Conservation (phyloP, 2,329 filamentous ascomycete species). For the Chaetomium olivaceum region DNA sequence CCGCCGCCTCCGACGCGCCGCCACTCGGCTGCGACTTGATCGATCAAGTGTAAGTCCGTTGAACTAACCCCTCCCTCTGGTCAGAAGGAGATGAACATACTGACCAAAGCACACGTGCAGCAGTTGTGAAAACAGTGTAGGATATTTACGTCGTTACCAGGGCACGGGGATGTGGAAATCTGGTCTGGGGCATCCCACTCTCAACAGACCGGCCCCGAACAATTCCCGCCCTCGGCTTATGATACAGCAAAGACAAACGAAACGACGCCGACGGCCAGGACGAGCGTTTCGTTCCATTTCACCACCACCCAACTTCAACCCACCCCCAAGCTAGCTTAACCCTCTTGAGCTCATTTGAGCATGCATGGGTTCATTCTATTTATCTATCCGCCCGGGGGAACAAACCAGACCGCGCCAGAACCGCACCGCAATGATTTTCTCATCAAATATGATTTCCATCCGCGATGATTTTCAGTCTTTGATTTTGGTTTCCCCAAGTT, state of each 20-base stretch:
- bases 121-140: slow-evolving; percentile 9
- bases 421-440: slow-evolving; percentile 28
- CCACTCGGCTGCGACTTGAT: slow-evolving; percentile 20
- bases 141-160: slow-evolving; percentile 19
- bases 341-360: neutral
- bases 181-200: neutral
- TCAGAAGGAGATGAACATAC: neutral
- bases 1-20: slow-evolving; percentile 5
- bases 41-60: neutral
- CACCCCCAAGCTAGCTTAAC: neutral
- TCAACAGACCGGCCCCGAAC: neutral
- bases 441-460: neutral
- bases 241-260: slow-evolving; percentile 27
- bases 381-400: slow-evolving; percentile 13
- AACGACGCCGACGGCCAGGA: slow-evolving; percentile 21
- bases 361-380: slow-evolving; percentile 6
- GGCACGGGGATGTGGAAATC: neutral
- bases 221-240: slow-evolving; percentile 18
- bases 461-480: slow-evolving; percentile 32
- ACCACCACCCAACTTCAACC: neutral
- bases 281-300: slow-evolving; percentile 20
- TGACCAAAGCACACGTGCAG: neutral
- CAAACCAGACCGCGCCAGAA: slow-evolving; percentile 29
- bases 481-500: slow-evolving; percentile 31
- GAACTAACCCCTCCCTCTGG: neutral